Conservation (phyloP, 2,329 filamentous ascomycete genomes). For the Xylaria sp. region DNA sequence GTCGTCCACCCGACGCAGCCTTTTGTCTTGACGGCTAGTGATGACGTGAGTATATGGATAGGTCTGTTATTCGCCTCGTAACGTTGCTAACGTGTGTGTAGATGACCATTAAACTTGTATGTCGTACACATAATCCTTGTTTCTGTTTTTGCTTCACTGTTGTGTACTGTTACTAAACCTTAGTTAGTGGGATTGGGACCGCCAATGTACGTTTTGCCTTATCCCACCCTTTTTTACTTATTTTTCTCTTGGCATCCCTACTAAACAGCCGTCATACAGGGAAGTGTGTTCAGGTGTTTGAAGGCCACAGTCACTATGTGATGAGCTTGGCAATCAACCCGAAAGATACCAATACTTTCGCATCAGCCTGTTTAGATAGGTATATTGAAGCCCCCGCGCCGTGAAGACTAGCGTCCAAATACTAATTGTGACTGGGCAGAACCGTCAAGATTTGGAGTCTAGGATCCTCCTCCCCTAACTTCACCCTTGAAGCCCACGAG, state of each 20-base stretch:
- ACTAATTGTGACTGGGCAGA: conserved; percentile 54
- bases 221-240: not conserved
- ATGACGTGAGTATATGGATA: conserved; percentile 98
- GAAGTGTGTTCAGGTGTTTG: conserved; percentile 97
- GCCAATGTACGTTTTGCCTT: conserved; percentile 64
- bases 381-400: not conserved
- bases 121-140: conserved; percentile 2
- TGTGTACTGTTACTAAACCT: conserved; percentile 22
- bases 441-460: conserved; percentile 99
- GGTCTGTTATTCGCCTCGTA: not conserved
- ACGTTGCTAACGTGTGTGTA: conserved; percentile 18
- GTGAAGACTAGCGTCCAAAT: not conserved
- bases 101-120: conserved; percentile 41
- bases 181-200: conserved; percentile 92
- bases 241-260: not conserved
- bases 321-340: conserved; percentile 98
- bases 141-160: not conserved
- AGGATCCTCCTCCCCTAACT: conserved; percentile 92
- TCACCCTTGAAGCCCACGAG: conserved; percentile 96
- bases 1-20: conserved; percentile 95
- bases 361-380: conserved; percentile 88
- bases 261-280: conserved; percentile 51
- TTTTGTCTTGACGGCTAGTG: conserved; percentile 93
- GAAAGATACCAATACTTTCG: conserved; percentile 93
- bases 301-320: conserved; percentile 95